Conservation (phyloP, 2,329 filamentous ascomycete species). For the Exutisphaerella laricina region DNA sequence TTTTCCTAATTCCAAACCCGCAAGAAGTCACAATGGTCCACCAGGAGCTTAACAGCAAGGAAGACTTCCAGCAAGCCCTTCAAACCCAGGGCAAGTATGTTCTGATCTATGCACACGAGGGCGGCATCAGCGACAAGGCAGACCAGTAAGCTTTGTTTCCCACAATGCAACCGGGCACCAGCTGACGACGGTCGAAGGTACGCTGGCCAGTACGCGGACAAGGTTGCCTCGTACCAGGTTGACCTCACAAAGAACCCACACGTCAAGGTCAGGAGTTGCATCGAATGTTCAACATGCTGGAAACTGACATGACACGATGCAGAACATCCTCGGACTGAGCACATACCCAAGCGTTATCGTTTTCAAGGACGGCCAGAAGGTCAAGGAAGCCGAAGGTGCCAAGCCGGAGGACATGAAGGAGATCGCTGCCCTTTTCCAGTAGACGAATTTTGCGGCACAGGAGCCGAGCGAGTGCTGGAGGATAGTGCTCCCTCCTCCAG, state of each 20-base stretch:
- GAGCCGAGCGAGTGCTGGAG: too few relatives aligned
- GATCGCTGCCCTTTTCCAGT: slow-evolving; percentile 10
- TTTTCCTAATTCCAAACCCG: too few relatives aligned
- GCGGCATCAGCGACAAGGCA: slow-evolving; percentile 22
- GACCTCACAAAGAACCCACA: slow-evolving; percentile 23
- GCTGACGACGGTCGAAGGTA: slow-evolving; percentile 18
- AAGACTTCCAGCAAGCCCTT: slow-evolving; percentile 29
- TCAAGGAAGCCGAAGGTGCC: slow-evolving; percentile 28
- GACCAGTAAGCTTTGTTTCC: slow-evolving; percentile 25
- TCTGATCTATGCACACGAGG: slow-evolving; percentile 31
- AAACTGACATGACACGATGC: too few relatives aligned
- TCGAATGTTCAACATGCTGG: too few relatives aligned
- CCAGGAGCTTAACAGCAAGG: slow-evolving; percentile 28
- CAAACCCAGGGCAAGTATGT: slow-evolving; percentile 30
- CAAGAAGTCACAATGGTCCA: slow-evolving; percentile 21
- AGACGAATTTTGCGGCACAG: too few relatives aligned
- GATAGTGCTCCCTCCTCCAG: too few relatives aligned
- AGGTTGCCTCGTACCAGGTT: slow-evolving; percentile 28
- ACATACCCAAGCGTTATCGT: slow-evolving; percentile 27
- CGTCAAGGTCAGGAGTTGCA: slow-evolving; percentile 21
- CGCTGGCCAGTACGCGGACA: slow-evolving; percentile 26
- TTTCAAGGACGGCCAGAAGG: slow-evolving; percentile 30
- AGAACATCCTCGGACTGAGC: slow-evolving; percentile 7
- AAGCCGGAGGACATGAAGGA: slow-evolving; percentile 21
- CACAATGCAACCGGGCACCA: not conserved